Conservation (phyloP, 164 flowering plant species). For the Dillenia turbinata region DNA sequence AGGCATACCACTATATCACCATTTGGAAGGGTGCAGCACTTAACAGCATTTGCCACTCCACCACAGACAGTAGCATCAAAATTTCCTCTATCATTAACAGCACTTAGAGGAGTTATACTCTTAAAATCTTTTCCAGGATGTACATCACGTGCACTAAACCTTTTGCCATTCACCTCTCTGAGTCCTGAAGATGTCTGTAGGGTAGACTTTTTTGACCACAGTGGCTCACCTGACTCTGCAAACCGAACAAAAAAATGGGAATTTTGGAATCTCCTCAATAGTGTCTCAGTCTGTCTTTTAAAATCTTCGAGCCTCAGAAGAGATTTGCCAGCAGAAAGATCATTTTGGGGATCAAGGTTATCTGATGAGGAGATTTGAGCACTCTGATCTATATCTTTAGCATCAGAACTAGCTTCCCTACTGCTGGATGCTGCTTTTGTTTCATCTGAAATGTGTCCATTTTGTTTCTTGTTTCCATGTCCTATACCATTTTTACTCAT, state of each 20-base stretch:
- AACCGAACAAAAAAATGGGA: constrained; percentile 92
- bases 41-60: constrained; percentile 69
- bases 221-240: constrained; percentile 69
- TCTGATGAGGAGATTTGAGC: constrained; percentile 28
- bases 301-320: constrained; percentile 79
- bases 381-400: constrained; percentile 28
- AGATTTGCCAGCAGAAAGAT: constrained; percentile 72
- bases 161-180: constrained; percentile 26
- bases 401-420: constrained; percentile 23
- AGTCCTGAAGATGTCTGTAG: constrained; percentile 18
- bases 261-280: constrained; percentile 61
- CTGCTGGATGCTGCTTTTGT: constrained; percentile 11
- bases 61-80: constrained; percentile 80
- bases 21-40: constrained; percentile 75
- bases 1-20: constrained; percentile 95
- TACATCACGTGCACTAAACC: constrained; percentile 15
- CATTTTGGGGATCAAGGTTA: constrained; percentile 30
- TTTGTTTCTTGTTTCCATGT: constrained; percentile 34
- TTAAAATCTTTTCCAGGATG: constrained; percentile 17
- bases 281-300: constrained; percentile 57
- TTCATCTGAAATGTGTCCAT: constrained; percentile 26
- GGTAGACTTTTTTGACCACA: constrained; percentile 64
- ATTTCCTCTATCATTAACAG: constrained; percentile 71
- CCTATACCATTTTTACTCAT: constrained; percentile 70
- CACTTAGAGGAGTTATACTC: constrained; percentile 26